These are phyloP conservation scores for Xylaria grammica DNA, from an alignment of 495 filamentous ascomycete species.

Conservation along the genomic window DNA sequence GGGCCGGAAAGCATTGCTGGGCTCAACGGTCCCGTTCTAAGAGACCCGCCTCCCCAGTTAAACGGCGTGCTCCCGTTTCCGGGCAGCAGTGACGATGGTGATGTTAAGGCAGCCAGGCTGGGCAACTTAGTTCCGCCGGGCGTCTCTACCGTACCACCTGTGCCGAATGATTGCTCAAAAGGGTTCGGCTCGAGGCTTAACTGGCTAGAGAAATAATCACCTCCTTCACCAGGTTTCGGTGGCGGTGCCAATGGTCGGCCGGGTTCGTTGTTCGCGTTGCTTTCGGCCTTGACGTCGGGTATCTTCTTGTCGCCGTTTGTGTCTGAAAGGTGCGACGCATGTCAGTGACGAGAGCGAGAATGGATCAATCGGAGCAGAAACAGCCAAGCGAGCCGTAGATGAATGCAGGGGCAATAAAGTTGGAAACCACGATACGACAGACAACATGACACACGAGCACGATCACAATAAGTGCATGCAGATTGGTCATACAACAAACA, in stretches of 20 bases:
- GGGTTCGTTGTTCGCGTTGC: conserved; percentile 41
- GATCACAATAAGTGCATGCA: conserved; percentile 17
- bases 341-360: conserved; percentile 35
- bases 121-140: conserved; percentile 90
- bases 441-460: conserved; percentile 19
- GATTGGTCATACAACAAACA: background rate
- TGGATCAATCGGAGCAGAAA: conserved; percentile 13
- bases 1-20: conserved; percentile 97
- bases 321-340: conserved; percentile 27
- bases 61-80: conserved; percentile 71
- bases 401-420: background rate
- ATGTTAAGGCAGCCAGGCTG: conserved; percentile 88
- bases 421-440: conserved; percentile 1
- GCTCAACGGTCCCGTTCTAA: conserved; percentile 91
- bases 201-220: conserved; percentile 69
- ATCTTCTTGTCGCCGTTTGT: conserved; percentile 41
- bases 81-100: conserved; percentile 79
- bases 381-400: background rate
- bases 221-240: conserved; percentile 69
- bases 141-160: conserved; percentile 70
- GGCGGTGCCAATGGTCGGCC: conserved; percentile 72
- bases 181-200: conserved; percentile 87
- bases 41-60: conserved; percentile 80
- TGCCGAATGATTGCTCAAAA: conserved; percentile 91
- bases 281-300: conserved; percentile 47